Base-by-base conservation (phyloP, 2,329 filamentous ascomycete genomes). In the Penicillium sp. region DNA sequence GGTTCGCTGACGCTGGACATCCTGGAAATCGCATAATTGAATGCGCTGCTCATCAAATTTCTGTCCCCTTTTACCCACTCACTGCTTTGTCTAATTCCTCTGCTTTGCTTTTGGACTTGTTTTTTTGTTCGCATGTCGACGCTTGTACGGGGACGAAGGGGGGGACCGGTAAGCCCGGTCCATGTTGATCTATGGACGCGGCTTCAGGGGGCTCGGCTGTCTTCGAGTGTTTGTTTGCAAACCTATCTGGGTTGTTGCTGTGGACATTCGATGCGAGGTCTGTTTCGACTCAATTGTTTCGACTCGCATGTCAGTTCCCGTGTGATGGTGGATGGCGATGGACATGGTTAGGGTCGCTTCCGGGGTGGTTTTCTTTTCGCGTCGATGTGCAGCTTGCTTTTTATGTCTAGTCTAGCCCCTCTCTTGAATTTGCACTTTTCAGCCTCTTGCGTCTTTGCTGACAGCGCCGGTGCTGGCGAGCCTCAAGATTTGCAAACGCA, bases 331-430 rank as follows among this genome's bases (percentile, higher is more conserved):
- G 18, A 42, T 64, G 65, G 63, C 58, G 65, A 65, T 50, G 65
- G 65, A 67, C 54, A 52, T 67, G 62, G 60, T 47, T 66, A 67
- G 65, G 65, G 65, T 66, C 62, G 65, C 65, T 63, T 66, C 65
- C 62, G 65, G 65, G 65, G 65, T 62, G 65, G 65, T 67, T 58
- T 62, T 20, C 30, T 67, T 58, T 62, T 20, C 30, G 55, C 60
- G 63, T 66, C 63, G 54, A 61, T 56, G 44, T 49, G 48, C 46
- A 50, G 54, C 49, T 35, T 53, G 44, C 41, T 50, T 30, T 30
- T 43, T 36, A 25, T 32, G 13, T 42, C 33, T 37, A 39, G 33
- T 46, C 39, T 48, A 45, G 37, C 37, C 37, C 30, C 20, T 36
- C 41, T 37, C 41, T 48, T 40, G 45, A 42, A 37, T 42, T 39